Conservation (phyloP, 768 basidiomycete species). For the Trametopsis cervina region DNA sequence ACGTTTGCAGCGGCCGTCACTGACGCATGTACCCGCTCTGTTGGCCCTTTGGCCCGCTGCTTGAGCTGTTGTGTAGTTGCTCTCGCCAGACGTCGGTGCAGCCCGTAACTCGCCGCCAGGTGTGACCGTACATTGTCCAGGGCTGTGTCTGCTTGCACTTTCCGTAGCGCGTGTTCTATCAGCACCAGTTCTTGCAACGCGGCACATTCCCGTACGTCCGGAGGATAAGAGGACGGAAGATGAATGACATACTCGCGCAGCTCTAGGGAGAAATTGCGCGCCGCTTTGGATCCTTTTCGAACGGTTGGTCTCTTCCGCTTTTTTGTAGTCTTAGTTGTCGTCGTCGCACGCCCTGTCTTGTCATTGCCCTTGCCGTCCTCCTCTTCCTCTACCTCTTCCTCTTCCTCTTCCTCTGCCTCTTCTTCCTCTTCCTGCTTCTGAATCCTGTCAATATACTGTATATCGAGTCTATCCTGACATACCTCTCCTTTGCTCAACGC, state of each 20-base stretch:
- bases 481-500: no score
- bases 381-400: no score
- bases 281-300: not conserved
- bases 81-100: not conserved
- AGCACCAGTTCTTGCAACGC: constrained; percentile 2
- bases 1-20: not conserved
- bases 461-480: no score
- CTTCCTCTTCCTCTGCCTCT: no score
- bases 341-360: not conserved
- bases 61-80: not conserved
- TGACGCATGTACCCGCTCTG: not conserved
- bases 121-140: constrained; percentile 24
- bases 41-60: no score
- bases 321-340: not conserved
- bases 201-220: not conserved
- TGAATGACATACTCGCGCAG: no score
- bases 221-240: constrained; percentile 2
- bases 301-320: not conserved
- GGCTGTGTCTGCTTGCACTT: constrained; percentile 23
- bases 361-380: not conserved
- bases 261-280: not conserved
- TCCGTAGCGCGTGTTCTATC: constrained; percentile 24
- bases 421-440: no score
- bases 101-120: constrained; percentile 13
- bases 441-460: no score